A percentile compares a stretch with the other conserved stretches of the same genome.
Evolutionary conservation across 1,284 basidiomycete genomes (phyloP).

Genomic region (Gymnopus androsaceus): DNA sequence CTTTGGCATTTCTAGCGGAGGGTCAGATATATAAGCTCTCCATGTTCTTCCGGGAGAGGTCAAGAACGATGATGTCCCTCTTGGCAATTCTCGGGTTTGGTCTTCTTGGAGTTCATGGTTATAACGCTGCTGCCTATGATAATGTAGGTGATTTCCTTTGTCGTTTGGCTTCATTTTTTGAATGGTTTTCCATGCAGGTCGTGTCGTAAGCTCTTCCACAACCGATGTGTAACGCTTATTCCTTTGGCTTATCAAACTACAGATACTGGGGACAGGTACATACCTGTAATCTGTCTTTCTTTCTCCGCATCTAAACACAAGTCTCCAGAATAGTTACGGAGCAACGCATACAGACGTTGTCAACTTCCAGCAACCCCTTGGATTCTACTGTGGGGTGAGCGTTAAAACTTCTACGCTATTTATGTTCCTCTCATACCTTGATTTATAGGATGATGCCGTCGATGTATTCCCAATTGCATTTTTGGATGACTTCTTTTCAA

Average conservation of each 20-base stretch:
- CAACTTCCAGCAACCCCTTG: constrained; percentile 57
- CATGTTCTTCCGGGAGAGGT: not conserved
- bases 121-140: constrained; percentile 59
- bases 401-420: not conserved
- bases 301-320: too few species aligned
- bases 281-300: too few species aligned
- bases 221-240: not conserved
- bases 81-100: constrained; percentile 26
- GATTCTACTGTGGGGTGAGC: constrained; percentile 59
- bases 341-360: constrained; percentile 51
- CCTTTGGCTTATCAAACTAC: not conserved
- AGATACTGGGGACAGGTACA: constrained; percentile 71
- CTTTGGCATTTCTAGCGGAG: not conserved
- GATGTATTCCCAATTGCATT: constrained; percentile 67
- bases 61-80: constrained; percentile 6
- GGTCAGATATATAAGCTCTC: not conserved
- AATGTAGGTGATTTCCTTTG: constrained; percentile 45
- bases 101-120: constrained; percentile 34
- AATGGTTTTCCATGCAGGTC: constrained; percentile 36
- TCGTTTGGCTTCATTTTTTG: not conserved
- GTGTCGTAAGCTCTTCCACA: constrained; percentile 48
- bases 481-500: constrained; percentile 59
- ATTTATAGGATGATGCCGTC: constrained; percentile 53
- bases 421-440: not conserved
- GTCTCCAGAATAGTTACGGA: constrained; percentile 68